These are phyloP conservation scores for Vitis riparia DNA, from an alignment of 164 flowering plant species.

Conservation along the genomic window DNA sequence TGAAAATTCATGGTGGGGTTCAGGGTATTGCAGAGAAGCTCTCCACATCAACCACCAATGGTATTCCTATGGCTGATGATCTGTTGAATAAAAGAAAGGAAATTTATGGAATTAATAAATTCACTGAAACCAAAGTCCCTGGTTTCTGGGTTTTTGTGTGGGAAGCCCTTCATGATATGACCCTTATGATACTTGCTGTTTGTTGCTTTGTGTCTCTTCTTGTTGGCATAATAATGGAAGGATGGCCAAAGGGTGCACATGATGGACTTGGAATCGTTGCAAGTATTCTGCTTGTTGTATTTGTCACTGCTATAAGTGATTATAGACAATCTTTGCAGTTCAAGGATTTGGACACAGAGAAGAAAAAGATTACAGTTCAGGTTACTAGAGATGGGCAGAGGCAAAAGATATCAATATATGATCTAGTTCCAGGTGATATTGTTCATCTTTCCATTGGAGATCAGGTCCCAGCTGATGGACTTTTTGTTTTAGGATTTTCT, in stretches of 20 bases:
- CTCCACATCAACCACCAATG: conserved; percentile 53
- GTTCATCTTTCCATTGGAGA: conserved; percentile 93
- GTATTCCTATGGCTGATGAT: conserved; percentile 53
- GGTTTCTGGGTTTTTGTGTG: conserved; percentile 88
- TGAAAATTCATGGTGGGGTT: conserved; percentile 81
- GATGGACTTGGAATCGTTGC: conserved; percentile 97
- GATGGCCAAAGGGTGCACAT: conserved; percentile 98
- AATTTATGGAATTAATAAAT: conserved; percentile 78
- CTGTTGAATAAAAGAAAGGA: conserved; percentile 49
- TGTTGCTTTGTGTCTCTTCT: conserved; percentile 82
- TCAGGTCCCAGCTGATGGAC: conserved; percentile 96
- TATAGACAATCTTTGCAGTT: conserved; percentile 92
- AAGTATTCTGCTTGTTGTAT: conserved; percentile 85
- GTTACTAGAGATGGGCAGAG: conserved; percentile 76
- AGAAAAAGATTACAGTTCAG: conserved; percentile 85
- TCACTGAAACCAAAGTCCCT: conserved; percentile 61
- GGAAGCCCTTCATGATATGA: conserved; percentile 98
- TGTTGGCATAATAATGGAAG: conserved; percentile 84
- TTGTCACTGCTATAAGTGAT: conserved; percentile 96
- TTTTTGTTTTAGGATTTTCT: conserved; percentile 85
- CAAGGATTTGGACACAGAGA: conserved; percentile 92
- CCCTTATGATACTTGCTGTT: conserved; percentile 85
- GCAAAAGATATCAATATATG: conserved; percentile 87
- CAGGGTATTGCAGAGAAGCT: conserved; percentile 74
- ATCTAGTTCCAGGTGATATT: conserved; percentile 87